Evolutionary conservation across 148 eudicot species (phyloP).

Genomic region (Amaranthus hypochondriacus): DNA sequence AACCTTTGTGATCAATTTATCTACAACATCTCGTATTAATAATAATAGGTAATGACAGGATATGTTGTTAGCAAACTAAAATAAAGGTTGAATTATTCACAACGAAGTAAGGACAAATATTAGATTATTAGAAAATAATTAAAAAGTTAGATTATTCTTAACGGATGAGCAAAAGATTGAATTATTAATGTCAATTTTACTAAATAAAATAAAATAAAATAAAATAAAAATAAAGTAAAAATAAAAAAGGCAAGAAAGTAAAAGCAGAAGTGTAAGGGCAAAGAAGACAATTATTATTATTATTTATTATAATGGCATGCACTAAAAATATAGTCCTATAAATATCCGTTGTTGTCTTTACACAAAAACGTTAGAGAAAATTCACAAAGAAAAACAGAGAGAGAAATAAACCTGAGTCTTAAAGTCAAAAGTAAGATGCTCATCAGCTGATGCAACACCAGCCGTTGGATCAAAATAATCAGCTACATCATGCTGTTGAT

Average conservation of each 20-base stretch:
- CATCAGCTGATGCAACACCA: conserved; percentile 3
- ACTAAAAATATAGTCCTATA: background rate
- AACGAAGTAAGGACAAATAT: too few species aligned
- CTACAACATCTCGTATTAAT: background rate
- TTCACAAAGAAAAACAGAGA: background rate
- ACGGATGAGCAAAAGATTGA: too few species aligned
- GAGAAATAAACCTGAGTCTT: conserved; percentile 20
- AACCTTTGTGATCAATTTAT: too few species aligned
- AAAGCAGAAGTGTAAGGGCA: background rate
- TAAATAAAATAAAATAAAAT: background rate
- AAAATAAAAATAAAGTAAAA: background rate
- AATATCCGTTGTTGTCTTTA: background rate
- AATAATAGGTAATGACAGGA: too few species aligned
- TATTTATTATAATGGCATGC: background rate
- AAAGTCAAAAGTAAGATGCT: conserved; percentile 15
- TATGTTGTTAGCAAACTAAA: too few species aligned
- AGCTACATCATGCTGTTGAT: background rate
- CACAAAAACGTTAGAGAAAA: conserved; percentile 8
- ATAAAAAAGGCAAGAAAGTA: too few species aligned
- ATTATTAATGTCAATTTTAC: too few species aligned
- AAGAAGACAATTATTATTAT: conserved; percentile 13
- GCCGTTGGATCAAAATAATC: conserved; percentile 17
- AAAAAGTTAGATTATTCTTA: too few species aligned
- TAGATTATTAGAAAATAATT: too few species aligned
- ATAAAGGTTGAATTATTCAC: too few species aligned